Base-by-base conservation (phyloP, 495 filamentous ascomycete genomes). In the Penicillium salamii region DNA sequence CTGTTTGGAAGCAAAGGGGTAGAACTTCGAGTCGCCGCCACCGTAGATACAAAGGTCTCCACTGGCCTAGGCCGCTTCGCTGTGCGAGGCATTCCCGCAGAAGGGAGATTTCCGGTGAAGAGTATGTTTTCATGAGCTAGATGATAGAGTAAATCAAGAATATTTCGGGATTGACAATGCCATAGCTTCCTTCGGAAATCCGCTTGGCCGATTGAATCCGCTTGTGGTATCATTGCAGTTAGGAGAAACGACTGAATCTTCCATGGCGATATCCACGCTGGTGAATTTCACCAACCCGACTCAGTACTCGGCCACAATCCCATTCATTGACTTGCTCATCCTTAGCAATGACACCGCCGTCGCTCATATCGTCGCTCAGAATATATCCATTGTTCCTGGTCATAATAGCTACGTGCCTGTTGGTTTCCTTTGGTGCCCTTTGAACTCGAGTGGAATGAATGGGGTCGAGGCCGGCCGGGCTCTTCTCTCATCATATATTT, bases 271-370 rank as follows among this genome's bases (percentile, higher is more conserved):
- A 8, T 71, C 79, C 50, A 85, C 88, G 8, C 69, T 60, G 17
- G 70, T 95, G 48, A 93, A 91, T 61, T 72, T 96, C 50, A 92
- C 87, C 2, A 98, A 98, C 59, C 93, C 93, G 3, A 95, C 90
- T 1, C 71, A 83, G 1, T 96, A 96, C 65, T 83, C 87, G 19
- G 90, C 87, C 0, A 72, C 75, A 15, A 70, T 98, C 32, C 92
- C 93, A 7, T 92, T 84, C 51, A 57, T 88, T 38, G 89, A 89
- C 59, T 72, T 95, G 29, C 76, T 89, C 48, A 60, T 97, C 26
- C 61, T 87, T 21, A 84, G 77, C 62, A 93, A 96, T 55, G 80
- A 71, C 19, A 85, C 87, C 0, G 60, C 85, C 9, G 69, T 98
- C 12, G 93, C 88, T 40, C 86, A 91, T 65, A 81, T 85, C 6